Percentiles rank a stretch among this genome's conserved stretches.
These are phyloP conservation scores for Bipolaris oryzae DNA, from an alignment of 2,329 filamentous ascomycete species.

Conservation along the genomic window DNA sequence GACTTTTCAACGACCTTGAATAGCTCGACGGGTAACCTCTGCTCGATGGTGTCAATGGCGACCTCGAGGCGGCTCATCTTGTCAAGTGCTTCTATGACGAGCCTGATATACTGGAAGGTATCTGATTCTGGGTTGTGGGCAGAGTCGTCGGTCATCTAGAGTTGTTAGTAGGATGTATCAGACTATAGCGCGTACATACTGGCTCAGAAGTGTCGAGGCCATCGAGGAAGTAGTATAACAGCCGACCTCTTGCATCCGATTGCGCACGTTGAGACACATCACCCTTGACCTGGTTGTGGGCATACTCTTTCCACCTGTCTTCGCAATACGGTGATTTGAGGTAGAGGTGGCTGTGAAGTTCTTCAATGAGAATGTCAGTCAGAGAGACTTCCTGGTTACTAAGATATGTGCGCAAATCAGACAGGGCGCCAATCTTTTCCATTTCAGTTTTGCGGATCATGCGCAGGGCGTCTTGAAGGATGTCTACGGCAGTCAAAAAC, in stretches of 20 bases:
- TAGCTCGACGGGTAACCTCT: constrained; percentile 89
- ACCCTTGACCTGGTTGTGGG: constrained; percentile 65
- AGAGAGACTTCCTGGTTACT: constrained; percentile 90
- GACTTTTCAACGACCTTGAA: constrained; percentile 95
- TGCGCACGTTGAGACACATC: constrained; percentile 41
- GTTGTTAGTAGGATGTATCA: constrained; percentile 27
- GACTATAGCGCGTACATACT: constrained; percentile 22
- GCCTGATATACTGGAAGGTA: constrained; percentile 88
- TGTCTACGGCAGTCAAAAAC: constrained; percentile 89
- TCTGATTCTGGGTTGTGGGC: constrained; percentile 93
- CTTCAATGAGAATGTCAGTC: constrained; percentile 95
- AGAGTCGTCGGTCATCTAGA: constrained; percentile 76
- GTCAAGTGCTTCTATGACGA: constrained; percentile 88
- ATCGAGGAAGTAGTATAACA: constrained; percentile 63
- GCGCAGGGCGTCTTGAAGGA: constrained; percentile 83
- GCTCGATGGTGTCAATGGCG: constrained; percentile 88
- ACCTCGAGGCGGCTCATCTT: constrained; percentile 85
- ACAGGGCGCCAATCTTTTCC: constrained; percentile 86
- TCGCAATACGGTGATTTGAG: constrained; percentile 98
- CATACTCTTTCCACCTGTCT: constrained; percentile 87
- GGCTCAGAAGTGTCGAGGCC: constrained; percentile 59
- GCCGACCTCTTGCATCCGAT: constrained; percentile 55
- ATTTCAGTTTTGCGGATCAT: constrained; percentile 86
- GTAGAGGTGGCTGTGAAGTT: constrained; percentile 95
- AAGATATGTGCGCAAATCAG: constrained; percentile 84